A percentile compares a stretch with the other conserved stretches of the same genome.
These are phyloP conservation scores for Yarrowia sp. DNA, from an alignment of 805 yeast genomes.

Conservation along the genomic window DNA sequence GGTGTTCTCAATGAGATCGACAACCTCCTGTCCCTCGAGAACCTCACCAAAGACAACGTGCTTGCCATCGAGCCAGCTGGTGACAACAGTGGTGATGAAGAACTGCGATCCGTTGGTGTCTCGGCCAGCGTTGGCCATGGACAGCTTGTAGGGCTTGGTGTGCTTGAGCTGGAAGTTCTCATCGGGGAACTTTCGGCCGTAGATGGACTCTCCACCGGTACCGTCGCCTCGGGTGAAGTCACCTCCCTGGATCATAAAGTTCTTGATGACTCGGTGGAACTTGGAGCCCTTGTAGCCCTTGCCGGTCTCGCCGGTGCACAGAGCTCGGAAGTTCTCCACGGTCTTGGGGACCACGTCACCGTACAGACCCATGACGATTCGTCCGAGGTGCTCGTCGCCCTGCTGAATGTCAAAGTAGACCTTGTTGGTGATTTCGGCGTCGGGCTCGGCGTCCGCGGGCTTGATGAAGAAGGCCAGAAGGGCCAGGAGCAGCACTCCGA, in stretches of 20 bases:
- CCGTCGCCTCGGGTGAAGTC: constrained; percentile 65
- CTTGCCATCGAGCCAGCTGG: constrained; percentile 88
- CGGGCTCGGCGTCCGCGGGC: constrained; percentile 29
- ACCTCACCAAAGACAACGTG: constrained; percentile 98
- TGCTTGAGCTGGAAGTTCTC: constrained; percentile 64
- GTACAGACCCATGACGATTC: constrained; percentile 81
- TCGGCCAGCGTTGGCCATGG: constrained; percentile 76
- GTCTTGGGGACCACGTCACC: constrained; percentile 88
- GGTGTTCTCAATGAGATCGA: constrained; percentile 67
- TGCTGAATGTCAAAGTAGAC: constrained; percentile 84
- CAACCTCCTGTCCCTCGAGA: constrained; percentile 74
- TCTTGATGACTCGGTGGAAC: constrained; percentile 72
- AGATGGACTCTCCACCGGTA: constrained; percentile 76
- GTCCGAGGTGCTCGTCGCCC: constrained; percentile 74
- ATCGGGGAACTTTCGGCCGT: constrained; percentile 70
- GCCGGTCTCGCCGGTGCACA: constrained; percentile 69
- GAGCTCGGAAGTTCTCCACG: constrained; percentile 80
- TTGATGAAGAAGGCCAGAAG: neutral
- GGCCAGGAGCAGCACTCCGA: constrained; percentile 31
- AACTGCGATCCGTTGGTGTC: constrained; percentile 86
- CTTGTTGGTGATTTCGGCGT: constrained; percentile 62
- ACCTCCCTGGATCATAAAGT: constrained; percentile 86
- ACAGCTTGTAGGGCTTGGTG: constrained; percentile 63
- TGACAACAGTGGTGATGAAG: constrained; percentile 87
- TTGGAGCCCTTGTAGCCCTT: constrained; percentile 62